Base-by-base conservation (phyloP, 495 filamentous ascomycete species). In the Rusavskia elegans region DNA sequence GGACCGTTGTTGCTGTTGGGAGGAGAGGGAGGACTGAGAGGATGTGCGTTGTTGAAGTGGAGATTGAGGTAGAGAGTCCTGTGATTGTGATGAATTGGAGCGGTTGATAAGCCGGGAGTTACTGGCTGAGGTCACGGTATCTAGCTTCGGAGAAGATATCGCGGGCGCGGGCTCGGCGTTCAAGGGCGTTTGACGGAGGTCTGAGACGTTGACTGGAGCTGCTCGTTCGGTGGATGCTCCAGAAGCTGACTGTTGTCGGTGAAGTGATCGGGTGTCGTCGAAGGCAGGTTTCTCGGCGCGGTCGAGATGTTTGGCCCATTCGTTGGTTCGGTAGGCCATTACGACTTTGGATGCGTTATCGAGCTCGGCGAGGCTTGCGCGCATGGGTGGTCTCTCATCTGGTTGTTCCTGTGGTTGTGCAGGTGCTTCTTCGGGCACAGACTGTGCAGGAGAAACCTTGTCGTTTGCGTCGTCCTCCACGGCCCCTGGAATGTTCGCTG, bases 241-340 rank as follows among this genome's bases (percentile, higher is more conserved):
- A 27, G 63, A 59, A 30, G 55, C 52, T 9, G 56, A 17, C 21
- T 64, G 59, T 19, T 68, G 63, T 54, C 75, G 67, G 30, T 69
- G 61, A 7, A 70, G 44, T 29, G 73, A 27, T 52, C 37, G 65
- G 10, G 85, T 63, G 1, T 74, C 71, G 14, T 90, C 85, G 5
- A 78, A 58, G n/a, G 85, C 81, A 23, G 87, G 89, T 4, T 65
- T 68, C 17, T 95, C 90, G 5, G 90, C 90, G 40, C 73, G 66
- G 29, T 80, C 77, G 19, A 94, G 68, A 65, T 95, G 87, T 60
- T 95, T 95, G 0, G 89, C 88, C 90, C 90, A 97, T 68, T 97
- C 89, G 57, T 95, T 94, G 5, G 89, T 96, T 45, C 90, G 79
- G 59, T 92, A 96, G 0, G 82, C 84, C 60, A 84, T 71, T 0